Evolutionary conservation across 2,329 filamentous ascomycete genomes (phyloP).

Genomic region (Apiospora hydei): DNA sequence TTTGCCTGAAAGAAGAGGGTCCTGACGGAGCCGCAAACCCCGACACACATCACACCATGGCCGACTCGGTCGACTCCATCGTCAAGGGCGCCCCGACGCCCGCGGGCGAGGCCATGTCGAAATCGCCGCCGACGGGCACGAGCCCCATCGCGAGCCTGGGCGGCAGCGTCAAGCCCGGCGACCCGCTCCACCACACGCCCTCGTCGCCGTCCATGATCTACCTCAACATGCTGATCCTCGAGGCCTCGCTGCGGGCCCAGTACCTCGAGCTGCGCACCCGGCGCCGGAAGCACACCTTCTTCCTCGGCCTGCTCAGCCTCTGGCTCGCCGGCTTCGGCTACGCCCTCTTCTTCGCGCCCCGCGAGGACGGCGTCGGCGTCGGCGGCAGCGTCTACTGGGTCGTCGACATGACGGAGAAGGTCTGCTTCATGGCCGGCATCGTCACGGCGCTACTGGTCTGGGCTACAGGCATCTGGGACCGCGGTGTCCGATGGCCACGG

Average conservation of each 20-base stretch:
- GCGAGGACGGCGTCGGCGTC: conserved; percentile 89
- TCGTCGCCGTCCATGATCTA: conserved; percentile 96
- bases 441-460: conserved; percentile 88
- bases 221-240: conserved; percentile 95
- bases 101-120: conserved; percentile 59
- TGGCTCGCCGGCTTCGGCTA: conserved; percentile 91
- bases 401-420: conserved; percentile 86
- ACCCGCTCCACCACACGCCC: conserved; percentile 83
- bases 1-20: not conserved
- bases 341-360: conserved; percentile 91
- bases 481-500: conserved; percentile 91
- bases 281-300: conserved; percentile 91
- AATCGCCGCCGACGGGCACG: conserved; percentile 51
- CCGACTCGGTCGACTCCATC: conserved; percentile 80
- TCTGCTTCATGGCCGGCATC: conserved; percentile 89
- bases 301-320: conserved; percentile 77
- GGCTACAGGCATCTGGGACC: conserved; percentile 96
- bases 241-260: conserved; percentile 90
- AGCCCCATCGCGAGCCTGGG: conserved; percentile 50
- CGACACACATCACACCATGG: conserved; percentile 52
- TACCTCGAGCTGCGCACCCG: conserved; percentile 90
- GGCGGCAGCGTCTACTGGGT: conserved; percentile 97
- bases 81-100: conserved; percentile 87
- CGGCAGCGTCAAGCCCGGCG: conserved; percentile 52
- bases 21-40: not conserved